A percentile compares a stretch with the other conserved stretches of the same genome.
These are phyloP conservation scores for Colletotrichum siamense DNA, from an alignment of 2,329 filamentous ascomycete species.

Conservation along the genomic window DNA sequence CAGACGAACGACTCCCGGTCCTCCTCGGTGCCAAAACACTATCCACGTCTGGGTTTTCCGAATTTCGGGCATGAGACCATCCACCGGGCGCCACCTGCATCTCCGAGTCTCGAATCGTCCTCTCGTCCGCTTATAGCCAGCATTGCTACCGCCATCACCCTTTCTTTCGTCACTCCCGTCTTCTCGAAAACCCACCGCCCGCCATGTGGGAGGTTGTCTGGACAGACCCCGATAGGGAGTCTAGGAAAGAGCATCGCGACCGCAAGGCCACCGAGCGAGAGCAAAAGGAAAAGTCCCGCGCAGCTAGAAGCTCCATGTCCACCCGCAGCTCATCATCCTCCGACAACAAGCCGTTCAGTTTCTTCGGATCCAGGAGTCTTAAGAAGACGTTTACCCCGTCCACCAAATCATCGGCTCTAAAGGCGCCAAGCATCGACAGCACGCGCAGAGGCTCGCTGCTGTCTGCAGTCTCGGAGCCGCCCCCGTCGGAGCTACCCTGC, in stretches of 20 bases:
- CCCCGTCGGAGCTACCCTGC: neutral
- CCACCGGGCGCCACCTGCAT: neutral
- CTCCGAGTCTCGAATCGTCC: neutral
- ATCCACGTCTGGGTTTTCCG: neutral
- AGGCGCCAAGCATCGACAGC: constrained; percentile 13
- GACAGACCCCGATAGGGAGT: constrained; percentile 60
- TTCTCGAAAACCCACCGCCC: neutral
- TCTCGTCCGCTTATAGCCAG: neutral
- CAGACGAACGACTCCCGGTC: neutral
- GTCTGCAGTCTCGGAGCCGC: constrained; percentile 11
- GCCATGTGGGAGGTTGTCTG: constrained; percentile 65
- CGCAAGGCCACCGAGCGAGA: constrained; percentile 50
- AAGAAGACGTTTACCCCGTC: constrained; percentile 33
- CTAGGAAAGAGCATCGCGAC: constrained; percentile 56
- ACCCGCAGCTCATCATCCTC: constrained; percentile 50
- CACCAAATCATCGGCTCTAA: constrained; percentile 15
- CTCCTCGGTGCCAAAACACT: neutral
- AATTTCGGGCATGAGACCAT: constrained; percentile 1
- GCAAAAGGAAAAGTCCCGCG: constrained; percentile 34
- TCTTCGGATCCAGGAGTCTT: constrained; percentile 47
- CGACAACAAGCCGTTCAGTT: constrained; percentile 43
- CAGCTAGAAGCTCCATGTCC: constrained; percentile 41
- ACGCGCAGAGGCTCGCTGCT: constrained; percentile 12
- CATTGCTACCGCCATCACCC: neutral
- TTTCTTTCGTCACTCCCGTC: neutral